Base-by-base conservation (phyloP, 148 eudicot genomes). In the Heliosperma pusillum region DNA sequence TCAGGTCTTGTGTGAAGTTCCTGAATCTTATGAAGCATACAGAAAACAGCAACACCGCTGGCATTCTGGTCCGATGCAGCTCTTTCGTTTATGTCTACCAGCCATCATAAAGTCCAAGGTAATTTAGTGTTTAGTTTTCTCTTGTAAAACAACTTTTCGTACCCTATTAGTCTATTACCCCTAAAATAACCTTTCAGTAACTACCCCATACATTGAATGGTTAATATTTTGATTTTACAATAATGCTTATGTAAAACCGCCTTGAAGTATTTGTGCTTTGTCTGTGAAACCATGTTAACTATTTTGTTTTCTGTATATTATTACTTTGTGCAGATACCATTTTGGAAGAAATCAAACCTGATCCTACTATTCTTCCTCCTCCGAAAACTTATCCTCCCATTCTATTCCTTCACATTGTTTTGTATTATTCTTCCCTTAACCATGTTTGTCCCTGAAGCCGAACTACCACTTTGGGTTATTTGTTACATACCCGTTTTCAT, bases 61-160 rank as follows among this genome's bases (percentile, higher is more conserved):
- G 97, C 97, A 91, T 85, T 91, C 97, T 0, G 97, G 97, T 76
- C 97, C 97, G 36, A 91, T 91, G 97, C 97, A 86, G 75, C 86
- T 91, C 72, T 91, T 91, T 64, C 90, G 93, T 8, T 66, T 91
- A 52, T 89, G 93, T 74, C 73, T 91, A 57, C 90, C 88, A 5
- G 89, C 84, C 71, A 86, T 91, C 45, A 78, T 91, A 16, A 50
- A 65, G 42, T 88, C 97, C 0, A 88, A 91, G 93, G 97, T 88
- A 78, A 26, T 67, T 25, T 64, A 11, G 27, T 1, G 29, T 70
- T 63, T 60, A 26, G 10, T 20, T 21, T 74, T 55, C 26, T 76
- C 20, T 24, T 27, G 30, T 47, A 10, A 47, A 47, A 47, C 36
- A 33, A 33, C 36, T 33, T 33, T 33, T 3, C 36, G 2, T 33